Evolutionary conservation across 768 basidiomycete species (phyloP).

Genomic region (Cystobasidium onofrii): DNA sequence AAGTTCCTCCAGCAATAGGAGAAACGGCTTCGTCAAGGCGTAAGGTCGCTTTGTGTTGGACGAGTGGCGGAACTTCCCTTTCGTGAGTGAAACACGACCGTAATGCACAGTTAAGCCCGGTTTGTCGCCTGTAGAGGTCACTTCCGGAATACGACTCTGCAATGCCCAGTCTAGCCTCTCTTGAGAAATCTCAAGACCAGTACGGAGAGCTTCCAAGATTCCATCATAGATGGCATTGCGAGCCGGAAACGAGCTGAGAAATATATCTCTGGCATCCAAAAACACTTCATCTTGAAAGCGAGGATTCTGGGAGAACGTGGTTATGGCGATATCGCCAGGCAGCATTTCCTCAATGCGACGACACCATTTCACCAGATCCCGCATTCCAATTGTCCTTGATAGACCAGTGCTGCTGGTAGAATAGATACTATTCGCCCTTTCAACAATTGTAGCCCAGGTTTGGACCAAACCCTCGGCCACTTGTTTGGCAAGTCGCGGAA

Average conservation of each 20-base stretch:
- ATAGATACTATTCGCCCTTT: slow-evolving; percentile 40
- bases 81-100: slow-evolving; percentile 33
- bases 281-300: slow-evolving; percentile 77
- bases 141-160: slow-evolving; percentile 57
- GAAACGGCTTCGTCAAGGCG: slow-evolving; percentile 77
- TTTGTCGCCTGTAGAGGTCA: slow-evolving; percentile 63
- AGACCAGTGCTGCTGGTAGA: slow-evolving; percentile 11
- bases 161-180: slow-evolving; percentile 69
- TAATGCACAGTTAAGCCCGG: slow-evolving; percentile 52
- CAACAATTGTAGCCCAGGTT: slow-evolving; percentile 58
- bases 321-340: slow-evolving; percentile 49
- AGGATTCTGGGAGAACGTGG: slow-evolving; percentile 59
- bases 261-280: slow-evolving; percentile 78
- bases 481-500: slow-evolving; percentile 54
- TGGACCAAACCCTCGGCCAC: slow-evolving; percentile 54
- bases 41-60: slow-evolving; percentile 56
- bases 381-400: slow-evolving; percentile 2
- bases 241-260: slow-evolving; percentile 52
- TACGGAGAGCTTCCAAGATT: slow-evolving; percentile 55
- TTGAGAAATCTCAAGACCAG: slow-evolving; percentile 55
- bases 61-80: slow-evolving; percentile 44
- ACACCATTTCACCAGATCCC: slow-evolving; percentile 52
- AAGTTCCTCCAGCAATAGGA: slow-evolving; percentile 69
- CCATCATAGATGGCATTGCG: slow-evolving; percentile 50
- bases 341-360: slow-evolving; percentile 60